Evolutionary conservation across 208 protist species (phyloP), one percentile per base, ranked within the genome.

Genomic region (Trypanosoma platydactyli): DNA sequence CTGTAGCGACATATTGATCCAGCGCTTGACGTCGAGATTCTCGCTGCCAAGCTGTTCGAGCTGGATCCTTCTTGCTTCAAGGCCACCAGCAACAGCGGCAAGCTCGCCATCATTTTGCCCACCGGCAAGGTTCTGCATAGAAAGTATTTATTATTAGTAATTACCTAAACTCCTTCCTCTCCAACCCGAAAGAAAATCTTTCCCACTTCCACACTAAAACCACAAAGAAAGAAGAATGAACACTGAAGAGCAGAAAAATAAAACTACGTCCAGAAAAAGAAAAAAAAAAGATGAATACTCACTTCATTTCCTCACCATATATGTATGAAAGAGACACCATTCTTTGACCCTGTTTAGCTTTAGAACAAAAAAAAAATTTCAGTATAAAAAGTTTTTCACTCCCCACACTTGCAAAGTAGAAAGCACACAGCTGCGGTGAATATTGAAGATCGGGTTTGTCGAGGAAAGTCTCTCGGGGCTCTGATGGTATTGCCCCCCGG

Each of bases 371-470:
- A 15, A 38, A 56, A n/a, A 2, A 42, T 55, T 45, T 53, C n/a
- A 59, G 67, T 35, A 86, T 20, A 91, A 6, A 50, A 83, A 86
- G 0, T 79, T 61, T 41, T 81, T 86, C 27, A 58, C 20, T 15
- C 80, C 71, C 75, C 76, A 89, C 25, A 71, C 48, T 13, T 65
- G 53, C 48, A 91, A 51, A n/a, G 82, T 73, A 0, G 58, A 24
- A n/a, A 83, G 48, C 6, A 95, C 78, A 15, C 74, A 42, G n/a
- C 56, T 68, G 18, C 67, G 76, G 58, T 82, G 55, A n/a, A 95
- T 58, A 57, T 95, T 95, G 49, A 92, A 88, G 20, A 95, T 84
- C 7, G 89, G 86, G 49, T 86, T 95, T 3, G 66, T 75, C 16
- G 78, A 57, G 5, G 69, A 68, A 27, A 95, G 63, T 63, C 85